These are phyloP conservation scores for Phalaenopsis hybrid DNA, from an alignment of 116 monocot species.

Conservation along the genomic window DNA sequence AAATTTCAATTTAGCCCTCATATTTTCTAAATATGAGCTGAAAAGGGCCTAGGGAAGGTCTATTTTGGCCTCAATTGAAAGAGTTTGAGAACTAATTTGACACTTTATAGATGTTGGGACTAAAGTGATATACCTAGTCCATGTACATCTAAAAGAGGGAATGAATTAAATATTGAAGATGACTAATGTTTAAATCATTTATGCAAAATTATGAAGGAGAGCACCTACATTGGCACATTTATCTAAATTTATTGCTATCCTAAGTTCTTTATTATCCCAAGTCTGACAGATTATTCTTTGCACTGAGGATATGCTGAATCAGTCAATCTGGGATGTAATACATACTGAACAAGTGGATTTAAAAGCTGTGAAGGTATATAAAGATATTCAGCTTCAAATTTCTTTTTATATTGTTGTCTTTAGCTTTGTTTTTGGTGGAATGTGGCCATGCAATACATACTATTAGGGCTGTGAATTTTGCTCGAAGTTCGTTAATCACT, in stretches of 20 bases:
- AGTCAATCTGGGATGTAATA: conserved; percentile 74
- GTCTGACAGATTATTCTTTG: conserved; percentile 61
- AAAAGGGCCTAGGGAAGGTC: no score
- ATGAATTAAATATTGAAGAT: no score
- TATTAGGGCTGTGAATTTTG: no score
- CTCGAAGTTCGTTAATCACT: no score
- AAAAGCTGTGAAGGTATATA: conserved; percentile 44
- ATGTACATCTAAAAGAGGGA: background rate
- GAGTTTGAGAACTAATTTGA: no score
- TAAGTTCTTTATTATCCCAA: conserved; percentile 3
- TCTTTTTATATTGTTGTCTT: background rate
- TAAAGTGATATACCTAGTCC: background rate
- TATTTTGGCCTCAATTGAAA: no score
- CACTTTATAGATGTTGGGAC: no score
- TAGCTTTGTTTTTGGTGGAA: no score
- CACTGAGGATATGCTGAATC: conserved; percentile 67
- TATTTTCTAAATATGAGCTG: no score
- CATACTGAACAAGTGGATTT: conserved; percentile 54
- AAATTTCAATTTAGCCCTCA: no score
- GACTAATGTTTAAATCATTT: background rate
- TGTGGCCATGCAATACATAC: no score
- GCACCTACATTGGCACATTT: background rate
- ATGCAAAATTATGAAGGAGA: background rate
- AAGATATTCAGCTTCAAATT: background rate
- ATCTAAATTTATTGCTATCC: background rate